phyloP scores from a whole-genome alignment of 1,139 yeast genomes.

The Hansenula sp. region DNA sequence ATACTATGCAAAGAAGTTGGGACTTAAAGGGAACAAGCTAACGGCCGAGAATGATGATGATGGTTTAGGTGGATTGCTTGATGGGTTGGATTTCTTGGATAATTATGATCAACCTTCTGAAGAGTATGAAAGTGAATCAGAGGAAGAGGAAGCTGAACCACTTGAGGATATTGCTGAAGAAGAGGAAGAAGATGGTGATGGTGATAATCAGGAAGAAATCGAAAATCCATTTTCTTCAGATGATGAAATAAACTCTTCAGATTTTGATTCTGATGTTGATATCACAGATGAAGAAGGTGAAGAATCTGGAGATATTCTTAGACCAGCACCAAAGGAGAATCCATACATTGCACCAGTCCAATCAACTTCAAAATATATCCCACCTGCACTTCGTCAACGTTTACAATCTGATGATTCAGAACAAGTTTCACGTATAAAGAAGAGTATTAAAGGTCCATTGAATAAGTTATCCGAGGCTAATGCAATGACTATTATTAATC shows the following conservation, averaged over 20 bases:
- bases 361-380: conserved; percentile 48
- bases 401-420: conserved; percentile 42
- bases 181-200: conserved; percentile 18
- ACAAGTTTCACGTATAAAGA: conserved; percentile 46
- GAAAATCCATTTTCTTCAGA: conserved; percentile 36
- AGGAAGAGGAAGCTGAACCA: conserved; percentile 16
- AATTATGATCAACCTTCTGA: conserved; percentile 16
- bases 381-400: conserved; percentile 75
- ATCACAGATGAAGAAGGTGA: conserved; percentile 33
- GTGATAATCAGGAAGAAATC: conserved; percentile 23
- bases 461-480: conserved; percentile 88
- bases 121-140: conserved; percentile 25
- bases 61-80: conserved; percentile 66
- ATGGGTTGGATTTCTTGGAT: conserved; percentile 70
- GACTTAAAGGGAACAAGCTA: conserved; percentile 54
- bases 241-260: conserved; percentile 45
- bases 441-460: conserved; percentile 70
- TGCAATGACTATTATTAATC: conserved; percentile 61
- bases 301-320: conserved; percentile 25
- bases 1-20: conserved; percentile 79
- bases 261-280: conserved; percentile 33
- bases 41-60: conserved; percentile 50
- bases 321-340: conserved; percentile 51
- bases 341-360: conserved; percentile 79
- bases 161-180: conserved; percentile 18